Evolutionary conservation across 306 rosid species (phyloP).

Genomic region (Parietaria judaica): DNA sequence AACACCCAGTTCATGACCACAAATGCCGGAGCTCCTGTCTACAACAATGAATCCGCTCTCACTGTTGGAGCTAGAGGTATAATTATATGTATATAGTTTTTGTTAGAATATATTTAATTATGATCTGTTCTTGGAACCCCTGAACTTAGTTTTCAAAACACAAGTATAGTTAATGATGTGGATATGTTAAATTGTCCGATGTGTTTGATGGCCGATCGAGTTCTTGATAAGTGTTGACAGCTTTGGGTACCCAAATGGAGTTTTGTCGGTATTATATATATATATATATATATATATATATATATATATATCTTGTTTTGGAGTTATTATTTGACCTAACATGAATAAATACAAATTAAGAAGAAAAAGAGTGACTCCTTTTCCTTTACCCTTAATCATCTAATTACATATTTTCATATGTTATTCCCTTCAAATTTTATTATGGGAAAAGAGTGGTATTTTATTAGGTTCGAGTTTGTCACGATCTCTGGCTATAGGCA

Average conservation of each 20-base stretch:
- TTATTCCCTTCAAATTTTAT: no score
- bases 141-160: no score
- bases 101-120: no score
- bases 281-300: not conserved
- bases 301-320: not conserved
- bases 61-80: constrained; percentile 73
- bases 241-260: no score
- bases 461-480: not conserved
- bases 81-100: not conserved
- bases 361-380: not conserved
- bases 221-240: no score
- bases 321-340: not conserved
- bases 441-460: no score
- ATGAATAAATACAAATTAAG: not conserved
- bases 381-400: not conserved
- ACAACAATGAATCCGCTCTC: constrained; percentile 62
- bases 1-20: constrained; percentile 82
- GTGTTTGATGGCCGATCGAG: no score
- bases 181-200: no score
- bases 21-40: constrained; percentile 79
- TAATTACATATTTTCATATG: not conserved
- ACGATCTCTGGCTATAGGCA: not conserved
- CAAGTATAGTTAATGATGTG: no score
- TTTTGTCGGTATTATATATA: not conserved
- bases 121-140: no score